Conservation (phyloP, 306 rosid genomes). For the Luffa aegyptiaca region DNA sequence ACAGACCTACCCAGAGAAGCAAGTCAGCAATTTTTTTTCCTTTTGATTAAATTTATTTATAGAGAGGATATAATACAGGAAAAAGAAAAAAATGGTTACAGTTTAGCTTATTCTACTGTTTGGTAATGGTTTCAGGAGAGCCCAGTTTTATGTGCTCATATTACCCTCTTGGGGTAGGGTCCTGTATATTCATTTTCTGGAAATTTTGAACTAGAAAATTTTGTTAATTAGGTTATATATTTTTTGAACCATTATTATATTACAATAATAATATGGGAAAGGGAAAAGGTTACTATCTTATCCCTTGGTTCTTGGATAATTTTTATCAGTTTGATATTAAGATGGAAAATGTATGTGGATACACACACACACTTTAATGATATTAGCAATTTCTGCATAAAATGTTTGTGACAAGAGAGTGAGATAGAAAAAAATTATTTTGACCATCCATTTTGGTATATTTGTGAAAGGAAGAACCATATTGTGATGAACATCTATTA, state of each 20-base stretch:
- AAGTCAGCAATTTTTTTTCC: background rate
- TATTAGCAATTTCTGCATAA: too few relatives aligned
- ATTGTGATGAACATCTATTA: too few relatives aligned
- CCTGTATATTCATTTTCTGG: conserved; percentile 2
- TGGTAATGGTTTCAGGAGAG: conserved; percentile 2
- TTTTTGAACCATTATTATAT: background rate
- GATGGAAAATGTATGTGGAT: too few relatives aligned
- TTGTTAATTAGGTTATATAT: background rate
- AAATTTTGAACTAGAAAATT: background rate
- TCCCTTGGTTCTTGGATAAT: background rate
- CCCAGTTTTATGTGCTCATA: background rate
- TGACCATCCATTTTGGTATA: too few relatives aligned
- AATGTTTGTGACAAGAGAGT: too few relatives aligned
- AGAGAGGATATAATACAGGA: background rate
- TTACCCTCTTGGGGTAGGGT: conserved; percentile 1
- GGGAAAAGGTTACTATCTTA: background rate
- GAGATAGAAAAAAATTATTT: too few relatives aligned
- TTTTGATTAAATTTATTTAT: background rate
- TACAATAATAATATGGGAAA: background rate
- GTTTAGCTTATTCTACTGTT: background rate
- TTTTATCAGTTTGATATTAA: background rate
- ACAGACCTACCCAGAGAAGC: conserved; percentile 15
- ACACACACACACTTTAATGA: too few relatives aligned
- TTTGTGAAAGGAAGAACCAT: too few relatives aligned
- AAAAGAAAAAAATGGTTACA: background rate